phyloP scores from a whole-genome alignment of 148 eudicot genomes.

The Heliosperma pusillum region DNA sequence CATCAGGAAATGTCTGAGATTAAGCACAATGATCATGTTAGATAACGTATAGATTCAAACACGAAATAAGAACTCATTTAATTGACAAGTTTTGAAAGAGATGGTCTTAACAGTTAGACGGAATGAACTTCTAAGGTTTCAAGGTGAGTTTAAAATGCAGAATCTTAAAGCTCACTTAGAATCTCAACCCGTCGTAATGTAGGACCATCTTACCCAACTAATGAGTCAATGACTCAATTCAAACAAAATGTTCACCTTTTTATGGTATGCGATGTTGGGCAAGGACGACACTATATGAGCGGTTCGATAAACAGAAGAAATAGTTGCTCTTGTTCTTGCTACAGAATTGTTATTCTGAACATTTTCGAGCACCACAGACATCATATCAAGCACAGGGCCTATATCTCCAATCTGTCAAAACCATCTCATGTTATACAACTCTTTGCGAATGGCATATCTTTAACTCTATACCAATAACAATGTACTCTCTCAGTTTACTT shows the following conservation, averaged over 20 bases:
- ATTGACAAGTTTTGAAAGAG: not conserved
- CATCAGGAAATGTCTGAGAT: slow-evolving; percentile 76
- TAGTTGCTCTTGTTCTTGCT: slow-evolving; percentile 65
- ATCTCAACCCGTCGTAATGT: not conserved
- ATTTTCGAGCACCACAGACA: slow-evolving; percentile 78
- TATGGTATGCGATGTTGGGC: slow-evolving; percentile 64
- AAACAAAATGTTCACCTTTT: slow-evolving; percentile 45
- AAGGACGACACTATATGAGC: slow-evolving; percentile 56
- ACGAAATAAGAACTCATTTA: slow-evolving; percentile 2
- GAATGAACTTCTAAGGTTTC: slow-evolving; percentile 3
- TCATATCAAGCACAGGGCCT: slow-evolving; percentile 84
- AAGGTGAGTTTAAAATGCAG: not conserved
- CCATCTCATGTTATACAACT: slow-evolving; percentile 5
- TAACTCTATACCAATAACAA: not conserved
- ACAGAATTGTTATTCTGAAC: slow-evolving; percentile 43
- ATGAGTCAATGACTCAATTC: not conserved
- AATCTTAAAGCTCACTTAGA: slow-evolving; percentile 1
- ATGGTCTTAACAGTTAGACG: not conserved
- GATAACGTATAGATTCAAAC: slow-evolving; percentile 4
- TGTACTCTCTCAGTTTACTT: too few relatives aligned
- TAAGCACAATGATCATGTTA: slow-evolving; percentile 19
- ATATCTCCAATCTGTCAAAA: slow-evolving; percentile 68
- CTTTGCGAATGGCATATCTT: not conserved
- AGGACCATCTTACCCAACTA: not conserved
- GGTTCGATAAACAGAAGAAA: slow-evolving; percentile 58